Evolutionary conservation across 345 rosid species (phyloP).

Genomic region (Gossypium turneri): DNA sequence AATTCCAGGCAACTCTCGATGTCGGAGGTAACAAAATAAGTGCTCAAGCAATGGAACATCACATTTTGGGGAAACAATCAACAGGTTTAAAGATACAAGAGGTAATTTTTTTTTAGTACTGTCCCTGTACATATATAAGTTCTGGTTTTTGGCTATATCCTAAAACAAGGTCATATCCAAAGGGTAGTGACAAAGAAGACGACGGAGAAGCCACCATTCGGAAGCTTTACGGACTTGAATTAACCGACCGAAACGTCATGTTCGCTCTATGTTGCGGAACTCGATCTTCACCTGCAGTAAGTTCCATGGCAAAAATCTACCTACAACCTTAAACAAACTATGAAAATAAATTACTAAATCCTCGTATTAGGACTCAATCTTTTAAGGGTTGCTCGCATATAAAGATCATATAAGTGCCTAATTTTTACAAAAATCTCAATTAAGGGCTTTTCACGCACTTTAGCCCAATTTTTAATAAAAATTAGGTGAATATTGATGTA

Average conservation of each 20-base stretch:
- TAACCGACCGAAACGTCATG: slow-evolving; percentile 60
- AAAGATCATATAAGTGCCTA: too few species aligned
- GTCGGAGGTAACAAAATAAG: slow-evolving; percentile 76
- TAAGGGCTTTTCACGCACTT: too few species aligned
- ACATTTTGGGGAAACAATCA: slow-evolving; percentile 53
- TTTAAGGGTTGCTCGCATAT: too few species aligned
- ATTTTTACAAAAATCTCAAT: too few species aligned
- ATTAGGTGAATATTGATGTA: too few species aligned
- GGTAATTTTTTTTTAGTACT: slow-evolving; percentile 25
- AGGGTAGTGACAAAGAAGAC: slow-evolving; percentile 41
- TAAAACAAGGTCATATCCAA: slow-evolving; percentile 15
- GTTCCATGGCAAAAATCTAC: neutral
- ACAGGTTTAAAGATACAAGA: slow-evolving; percentile 39
- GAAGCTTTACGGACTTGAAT: slow-evolving; percentile 60
- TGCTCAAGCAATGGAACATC: slow-evolving; percentile 81
- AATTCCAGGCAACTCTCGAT: slow-evolving; percentile 61
- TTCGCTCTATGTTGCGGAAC: slow-evolving; percentile 89
- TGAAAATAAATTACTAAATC: neutral
- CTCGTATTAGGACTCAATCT: too few species aligned
- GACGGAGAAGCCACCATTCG: slow-evolving; percentile 53
- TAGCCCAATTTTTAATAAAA: too few species aligned
- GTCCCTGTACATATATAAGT: neutral
- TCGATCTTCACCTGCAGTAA: slow-evolving; percentile 88
- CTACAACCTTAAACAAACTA: neutral
- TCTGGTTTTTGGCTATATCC: neutral